phyloP scores from a whole-genome alignment of 2,329 filamentous ascomycete genomes.

The Penicillium sumatraense region DNA sequence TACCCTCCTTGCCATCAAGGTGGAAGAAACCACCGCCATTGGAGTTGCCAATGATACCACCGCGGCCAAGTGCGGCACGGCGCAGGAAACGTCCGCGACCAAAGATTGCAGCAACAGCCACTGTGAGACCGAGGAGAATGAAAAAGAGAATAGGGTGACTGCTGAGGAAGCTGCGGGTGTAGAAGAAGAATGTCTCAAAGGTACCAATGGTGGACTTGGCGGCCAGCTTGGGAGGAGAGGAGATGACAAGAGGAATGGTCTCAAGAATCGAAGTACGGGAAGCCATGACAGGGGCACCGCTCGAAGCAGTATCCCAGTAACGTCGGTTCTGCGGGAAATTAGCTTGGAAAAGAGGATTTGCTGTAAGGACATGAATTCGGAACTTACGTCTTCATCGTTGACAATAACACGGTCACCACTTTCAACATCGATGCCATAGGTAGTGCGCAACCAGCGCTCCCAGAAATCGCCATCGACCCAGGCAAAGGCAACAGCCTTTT shows the following conservation, averaged over 20 bases:
- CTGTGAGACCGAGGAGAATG: conserved; percentile 41
- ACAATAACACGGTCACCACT: conserved; percentile 93
- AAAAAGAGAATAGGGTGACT: conserved; percentile 51
- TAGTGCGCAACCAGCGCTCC: conserved; percentile 96
- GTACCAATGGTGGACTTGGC: conserved; percentile 55
- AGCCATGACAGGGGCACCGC: conserved; percentile 86
- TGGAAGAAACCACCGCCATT: conserved; percentile 50
- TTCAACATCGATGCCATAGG: conserved; percentile 84
- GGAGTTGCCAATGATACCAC: conserved; percentile 42
- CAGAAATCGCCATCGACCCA: conserved; percentile 98
- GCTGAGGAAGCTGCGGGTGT: conserved; percentile 46
- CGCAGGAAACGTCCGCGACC: conserved; percentile 38
- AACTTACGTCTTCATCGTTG: conserved; percentile 92
- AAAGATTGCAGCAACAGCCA: conserved; percentile 39
- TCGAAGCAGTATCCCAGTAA: conserved; percentile 93
- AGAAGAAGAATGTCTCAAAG: conserved; percentile 53
- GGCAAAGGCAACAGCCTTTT: conserved; percentile 89
- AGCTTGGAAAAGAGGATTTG: conserved; percentile 9
- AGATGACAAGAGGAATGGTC: conserved; percentile 63
- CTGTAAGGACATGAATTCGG: too few species aligned
- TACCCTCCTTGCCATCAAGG: conserved; percentile 54
- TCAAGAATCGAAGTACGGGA: conserved; percentile 90
- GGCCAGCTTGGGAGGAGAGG: conserved; percentile 52
- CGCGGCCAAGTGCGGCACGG: conserved; percentile 30
- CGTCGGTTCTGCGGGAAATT: conserved; percentile 70